Conservation (phyloP, 2,329 filamentous ascomycete genomes). For the Pleomassaria siparia region DNA sequence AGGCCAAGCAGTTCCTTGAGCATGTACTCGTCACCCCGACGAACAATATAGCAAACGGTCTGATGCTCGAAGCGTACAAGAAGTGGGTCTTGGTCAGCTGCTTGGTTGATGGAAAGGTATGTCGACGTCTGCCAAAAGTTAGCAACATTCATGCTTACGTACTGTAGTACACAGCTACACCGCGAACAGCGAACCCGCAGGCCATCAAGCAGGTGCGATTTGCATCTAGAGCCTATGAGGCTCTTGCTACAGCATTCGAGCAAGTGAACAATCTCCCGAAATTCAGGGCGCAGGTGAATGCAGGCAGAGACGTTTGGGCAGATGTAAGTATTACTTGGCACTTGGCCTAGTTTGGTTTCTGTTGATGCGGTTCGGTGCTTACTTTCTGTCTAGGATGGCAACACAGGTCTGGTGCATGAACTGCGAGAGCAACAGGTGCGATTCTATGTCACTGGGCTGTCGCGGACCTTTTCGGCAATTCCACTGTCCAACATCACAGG, state of each 20-base stretch:
- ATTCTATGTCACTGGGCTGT: constrained; percentile 73
- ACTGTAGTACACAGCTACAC: constrained; percentile 40
- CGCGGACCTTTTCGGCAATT: constrained; percentile 69
- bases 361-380: constrained; percentile 15
- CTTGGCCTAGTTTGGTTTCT: constrained; percentile 9
- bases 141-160: neutral
- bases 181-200: constrained; percentile 56
- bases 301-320: constrained; percentile 62
- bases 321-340: constrained; percentile 45
- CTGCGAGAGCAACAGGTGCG: constrained; percentile 71
- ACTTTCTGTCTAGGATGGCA: constrained; percentile 61
- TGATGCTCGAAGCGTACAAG: constrained; percentile 89
- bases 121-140: constrained; percentile 13
- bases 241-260: constrained; percentile 67
- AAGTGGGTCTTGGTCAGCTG: constrained; percentile 83
- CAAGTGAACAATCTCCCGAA: constrained; percentile 52
- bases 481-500: constrained; percentile 57
- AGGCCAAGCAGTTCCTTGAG: constrained; percentile 52
- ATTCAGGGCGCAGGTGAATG: constrained; percentile 65
- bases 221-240: constrained; percentile 69
- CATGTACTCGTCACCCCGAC: constrained; percentile 64
- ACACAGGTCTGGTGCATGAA: constrained; percentile 68
- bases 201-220: constrained; percentile 60
- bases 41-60: constrained; percentile 65
- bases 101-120: constrained; percentile 65